phyloP scores from a whole-genome alignment of 2,329 filamentous ascomycete genomes.

The Plectosphaerella plurivora region DNA sequence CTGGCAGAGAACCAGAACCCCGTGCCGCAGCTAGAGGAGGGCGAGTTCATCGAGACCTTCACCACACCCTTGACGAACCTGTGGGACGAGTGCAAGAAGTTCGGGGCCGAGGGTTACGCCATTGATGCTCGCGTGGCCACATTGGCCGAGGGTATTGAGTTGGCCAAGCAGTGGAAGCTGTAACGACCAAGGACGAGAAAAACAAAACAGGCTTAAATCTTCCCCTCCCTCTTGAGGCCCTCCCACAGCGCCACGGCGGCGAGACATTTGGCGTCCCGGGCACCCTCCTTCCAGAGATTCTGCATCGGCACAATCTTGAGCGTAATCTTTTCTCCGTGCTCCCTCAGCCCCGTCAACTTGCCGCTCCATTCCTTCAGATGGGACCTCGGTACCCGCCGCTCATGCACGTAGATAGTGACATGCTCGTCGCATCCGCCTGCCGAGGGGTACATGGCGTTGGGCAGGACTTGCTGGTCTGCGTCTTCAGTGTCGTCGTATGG shows the following conservation, averaged over 20 bases:
- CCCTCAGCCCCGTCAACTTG: conserved; percentile 51
- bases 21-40: conserved; percentile 68
- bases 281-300: conserved; percentile 54
- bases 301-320: conserved; percentile 53
- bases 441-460: conserved; percentile 51
- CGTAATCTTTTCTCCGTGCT: conserved; percentile 58
- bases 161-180: conserved; percentile 55
- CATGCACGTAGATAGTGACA: conserved; percentile 53
- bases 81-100: conserved; percentile 60
- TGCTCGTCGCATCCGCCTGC: conserved; percentile 58
- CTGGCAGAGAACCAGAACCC: conserved; percentile 65
- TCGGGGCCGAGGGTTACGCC: conserved; percentile 68
- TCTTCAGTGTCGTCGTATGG: conserved; percentile 15
- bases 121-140: conserved; percentile 77
- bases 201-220: conserved; percentile 19
- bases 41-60: conserved; percentile 80
- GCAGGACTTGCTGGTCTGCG: conserved; percentile 27
- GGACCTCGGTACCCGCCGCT: conserved; percentile 43
- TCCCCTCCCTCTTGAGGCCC: conserved; percentile 44
- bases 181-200: conserved; percentile 13
- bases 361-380: conserved; percentile 52
- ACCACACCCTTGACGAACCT: conserved; percentile 59
- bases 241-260: conserved; percentile 56
- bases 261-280: conserved; percentile 56
- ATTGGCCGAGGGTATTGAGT: conserved; percentile 72